Percentiles rank a stretch among this genome's conserved stretches.
These are phyloP conservation scores for Lepraria neglecta DNA, from an alignment of 495 filamentous ascomycete genomes.

Conservation along the genomic window DNA sequence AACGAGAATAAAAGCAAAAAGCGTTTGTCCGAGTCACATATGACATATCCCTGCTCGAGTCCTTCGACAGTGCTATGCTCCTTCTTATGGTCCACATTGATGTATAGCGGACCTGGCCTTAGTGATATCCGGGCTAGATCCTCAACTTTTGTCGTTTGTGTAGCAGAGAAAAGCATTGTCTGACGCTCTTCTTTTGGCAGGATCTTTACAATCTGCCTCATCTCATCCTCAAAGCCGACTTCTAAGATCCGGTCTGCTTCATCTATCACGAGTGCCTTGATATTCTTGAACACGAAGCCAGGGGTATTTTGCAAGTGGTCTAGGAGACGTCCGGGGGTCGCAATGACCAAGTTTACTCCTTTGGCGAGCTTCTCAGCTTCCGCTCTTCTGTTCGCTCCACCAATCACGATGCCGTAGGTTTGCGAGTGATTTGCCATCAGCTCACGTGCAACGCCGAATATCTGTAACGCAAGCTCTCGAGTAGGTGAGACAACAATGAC, in stretches of 20 bases:
- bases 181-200: slow-evolving; percentile 83
- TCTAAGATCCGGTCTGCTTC: slow-evolving; percentile 84
- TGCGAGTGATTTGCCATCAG: slow-evolving; percentile 83
- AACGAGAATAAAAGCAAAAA: slow-evolving; percentile 95
- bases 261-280: slow-evolving; percentile 81
- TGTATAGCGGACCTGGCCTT: slow-evolving; percentile 85
- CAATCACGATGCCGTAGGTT: slow-evolving; percentile 93
- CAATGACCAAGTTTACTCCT: slow-evolving; percentile 89
- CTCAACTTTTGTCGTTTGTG: slow-evolving; percentile 97
- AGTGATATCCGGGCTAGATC: slow-evolving; percentile 92
- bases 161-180: slow-evolving; percentile 95
- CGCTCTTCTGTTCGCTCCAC: slow-evolving; percentile 82
- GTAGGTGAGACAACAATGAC: slow-evolving; percentile 82
- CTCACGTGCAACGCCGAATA: slow-evolving; percentile 90
- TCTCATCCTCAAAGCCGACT: slow-evolving; percentile 97
- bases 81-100: slow-evolving; percentile 80
- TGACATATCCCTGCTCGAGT: slow-evolving; percentile 89
- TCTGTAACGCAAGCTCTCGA: slow-evolving; percentile 88
- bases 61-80: slow-evolving; percentile 83
- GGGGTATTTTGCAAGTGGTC: slow-evolving; percentile 93
- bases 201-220: slow-evolving; percentile 95
- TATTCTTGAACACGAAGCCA: slow-evolving; percentile 88
- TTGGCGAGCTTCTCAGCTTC: slow-evolving; percentile 93
- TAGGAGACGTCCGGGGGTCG: slow-evolving; percentile 85
- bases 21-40: slow-evolving; percentile 87